Percentiles rank a stretch among this genome's conserved stretches.
Conservation (phyloP, 768 basidiomycete species). For the Rhodotorula diobovata region DNA sequence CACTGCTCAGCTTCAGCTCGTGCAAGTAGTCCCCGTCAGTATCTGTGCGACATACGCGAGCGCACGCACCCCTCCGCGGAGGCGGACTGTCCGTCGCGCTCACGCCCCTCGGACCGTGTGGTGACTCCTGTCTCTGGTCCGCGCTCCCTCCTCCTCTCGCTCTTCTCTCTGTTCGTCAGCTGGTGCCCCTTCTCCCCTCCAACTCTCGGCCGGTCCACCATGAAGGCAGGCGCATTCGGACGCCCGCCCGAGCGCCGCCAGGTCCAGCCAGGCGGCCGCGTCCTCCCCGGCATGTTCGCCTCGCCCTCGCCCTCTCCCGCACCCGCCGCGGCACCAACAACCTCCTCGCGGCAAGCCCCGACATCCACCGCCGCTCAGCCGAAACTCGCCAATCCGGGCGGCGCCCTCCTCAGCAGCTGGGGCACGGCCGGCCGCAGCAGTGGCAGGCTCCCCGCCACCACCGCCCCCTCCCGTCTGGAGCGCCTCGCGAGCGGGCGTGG, state of each 20-base stretch:
- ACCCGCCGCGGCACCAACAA: not conserved
- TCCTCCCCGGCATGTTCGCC: conserved; percentile 19
- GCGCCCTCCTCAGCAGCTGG: not conserved
- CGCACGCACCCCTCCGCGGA: no score
- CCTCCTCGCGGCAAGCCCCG: not conserved
- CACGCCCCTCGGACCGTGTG: no score
- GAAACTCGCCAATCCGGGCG: not conserved
- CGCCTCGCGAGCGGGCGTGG: not conserved
- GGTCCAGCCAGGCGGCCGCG: conserved; percentile 17
- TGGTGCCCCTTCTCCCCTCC: not conserved
- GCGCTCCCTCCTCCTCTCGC: no score
- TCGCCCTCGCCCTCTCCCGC: not conserved
- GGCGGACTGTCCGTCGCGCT: no score
- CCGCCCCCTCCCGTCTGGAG: not conserved
- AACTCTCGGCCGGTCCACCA: not conserved
- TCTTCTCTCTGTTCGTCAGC: not conserved
- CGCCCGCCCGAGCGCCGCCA: not conserved
- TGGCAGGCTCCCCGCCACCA: not conserved
- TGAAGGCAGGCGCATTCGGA: conserved; percentile 16
- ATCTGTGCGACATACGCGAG: no score
- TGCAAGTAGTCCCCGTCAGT: no score
- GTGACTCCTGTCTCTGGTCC: no score
- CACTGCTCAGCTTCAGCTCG: no score
- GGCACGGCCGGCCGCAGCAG: not conserved
- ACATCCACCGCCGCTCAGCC: not conserved